These are phyloP conservation scores for Fusarium siculi DNA, from an alignment of 2,329 filamentous ascomycete species.

Conservation along the genomic window DNA sequence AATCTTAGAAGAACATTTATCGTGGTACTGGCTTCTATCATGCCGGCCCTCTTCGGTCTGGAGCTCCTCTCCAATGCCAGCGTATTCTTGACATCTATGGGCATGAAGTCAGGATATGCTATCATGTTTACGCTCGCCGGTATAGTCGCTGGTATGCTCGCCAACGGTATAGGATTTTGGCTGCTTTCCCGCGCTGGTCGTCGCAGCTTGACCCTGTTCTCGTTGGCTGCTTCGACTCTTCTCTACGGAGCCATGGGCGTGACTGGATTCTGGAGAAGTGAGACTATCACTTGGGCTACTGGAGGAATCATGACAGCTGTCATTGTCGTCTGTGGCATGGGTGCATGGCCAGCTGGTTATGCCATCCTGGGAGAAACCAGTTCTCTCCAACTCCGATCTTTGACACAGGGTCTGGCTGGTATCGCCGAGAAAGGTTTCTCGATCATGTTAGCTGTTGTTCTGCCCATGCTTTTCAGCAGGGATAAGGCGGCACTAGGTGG, in stretches of 20 bases:
- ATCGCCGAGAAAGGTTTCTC: slow-evolving; percentile 52
- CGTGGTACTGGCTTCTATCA: slow-evolving; percentile 51
- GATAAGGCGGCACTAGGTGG: slow-evolving; percentile 51
- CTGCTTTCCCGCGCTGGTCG: slow-evolving; percentile 55
- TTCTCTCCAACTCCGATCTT: slow-evolving; percentile 36
- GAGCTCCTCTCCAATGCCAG: slow-evolving; percentile 54
- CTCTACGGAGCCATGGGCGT: slow-evolving; percentile 57
- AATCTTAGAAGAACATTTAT: slow-evolving; percentile 54
- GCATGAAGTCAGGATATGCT: slow-evolving; percentile 44
- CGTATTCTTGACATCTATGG: slow-evolving; percentile 50
- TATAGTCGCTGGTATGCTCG: slow-evolving; percentile 56
- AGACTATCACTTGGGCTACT: slow-evolving; percentile 3
- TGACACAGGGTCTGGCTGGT: slow-evolving; percentile 53
- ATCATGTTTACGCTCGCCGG: slow-evolving; percentile 60
- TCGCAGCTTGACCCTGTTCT: slow-evolving; percentile 51
- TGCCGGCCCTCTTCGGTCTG: slow-evolving; percentile 57
- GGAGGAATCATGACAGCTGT: slow-evolving; percentile 51
- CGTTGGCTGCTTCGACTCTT: slow-evolving; percentile 46
- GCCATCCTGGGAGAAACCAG: slow-evolving; percentile 50
- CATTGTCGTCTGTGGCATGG: slow-evolving; percentile 54
- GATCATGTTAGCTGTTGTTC: slow-evolving; percentile 40
- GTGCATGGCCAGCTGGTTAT: slow-evolving; percentile 55
- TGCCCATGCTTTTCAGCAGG: slow-evolving; percentile 46
- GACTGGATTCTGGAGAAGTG: slow-evolving; percentile 27
- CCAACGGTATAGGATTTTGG: slow-evolving; percentile 58